phyloP scores from a whole-genome alignment of 148 eudicot genomes.

The Vaccinium vitisidaea region DNA sequence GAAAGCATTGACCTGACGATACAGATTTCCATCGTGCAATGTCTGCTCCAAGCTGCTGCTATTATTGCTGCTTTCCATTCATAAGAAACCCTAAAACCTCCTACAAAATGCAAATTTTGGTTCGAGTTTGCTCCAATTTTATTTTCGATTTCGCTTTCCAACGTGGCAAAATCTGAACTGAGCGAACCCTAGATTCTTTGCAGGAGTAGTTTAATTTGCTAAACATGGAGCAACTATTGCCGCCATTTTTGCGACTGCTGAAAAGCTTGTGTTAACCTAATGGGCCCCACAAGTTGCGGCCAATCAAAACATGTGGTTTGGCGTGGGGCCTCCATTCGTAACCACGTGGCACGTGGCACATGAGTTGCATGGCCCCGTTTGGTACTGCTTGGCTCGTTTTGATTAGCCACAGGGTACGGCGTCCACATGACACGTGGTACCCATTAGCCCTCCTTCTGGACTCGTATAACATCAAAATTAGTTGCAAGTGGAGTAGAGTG shows the following conservation, averaged over 20 bases:
- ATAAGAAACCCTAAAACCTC: neutral
- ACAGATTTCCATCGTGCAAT: conserved; percentile 70
- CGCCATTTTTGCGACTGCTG: neutral
- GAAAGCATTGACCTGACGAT: conserved; percentile 58
- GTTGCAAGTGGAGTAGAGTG: too few relatives aligned
- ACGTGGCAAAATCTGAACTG: too few relatives aligned
- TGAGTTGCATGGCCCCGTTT: too few relatives aligned
- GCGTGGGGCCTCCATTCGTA: too few relatives aligned
- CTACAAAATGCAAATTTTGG: neutral
- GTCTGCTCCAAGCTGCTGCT: conserved; percentile 51
- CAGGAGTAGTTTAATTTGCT: neutral
- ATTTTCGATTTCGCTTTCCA: neutral
- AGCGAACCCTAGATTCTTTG: conserved; percentile 1
- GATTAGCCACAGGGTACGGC: too few relatives aligned
- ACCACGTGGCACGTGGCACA: too few relatives aligned
- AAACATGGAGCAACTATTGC: neutral
- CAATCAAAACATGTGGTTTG: too few relatives aligned
- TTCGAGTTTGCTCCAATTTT: neutral
- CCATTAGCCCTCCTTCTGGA: too few relatives aligned
- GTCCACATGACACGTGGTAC: too few relatives aligned
- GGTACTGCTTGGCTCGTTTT: too few relatives aligned
- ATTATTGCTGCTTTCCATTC: conserved; percentile 33
- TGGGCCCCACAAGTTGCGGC: too few relatives aligned
- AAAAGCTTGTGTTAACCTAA: neutral
- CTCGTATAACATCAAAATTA: too few relatives aligned